A percentile compares a stretch with the other conserved stretches of the same genome.
These are phyloP conservation scores for Ottelia alismoides DNA, from an alignment of 106 monocot species.

Conservation along the genomic window DNA sequence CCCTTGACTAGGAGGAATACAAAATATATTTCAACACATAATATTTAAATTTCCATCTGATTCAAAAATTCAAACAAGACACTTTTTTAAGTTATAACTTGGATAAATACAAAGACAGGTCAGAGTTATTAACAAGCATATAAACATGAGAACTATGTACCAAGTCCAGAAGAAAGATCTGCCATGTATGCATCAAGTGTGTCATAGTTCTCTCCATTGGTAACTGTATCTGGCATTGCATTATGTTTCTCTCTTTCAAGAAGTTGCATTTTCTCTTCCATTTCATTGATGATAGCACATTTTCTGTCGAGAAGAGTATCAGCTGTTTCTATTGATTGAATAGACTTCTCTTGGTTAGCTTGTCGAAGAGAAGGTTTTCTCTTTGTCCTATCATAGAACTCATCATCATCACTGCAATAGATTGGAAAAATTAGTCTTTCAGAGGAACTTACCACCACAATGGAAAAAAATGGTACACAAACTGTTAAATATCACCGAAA, in stretches of 20 bases:
- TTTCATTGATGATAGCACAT: conserved; percentile 41
- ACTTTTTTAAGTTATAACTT: neutral
- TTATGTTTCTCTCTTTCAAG: conserved; percentile 53
- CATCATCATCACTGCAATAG: conserved; percentile 78
- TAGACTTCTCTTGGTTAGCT: conserved; percentile 32
- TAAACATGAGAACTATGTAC: conserved; percentile 12
- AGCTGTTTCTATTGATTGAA: conserved; percentile 73
- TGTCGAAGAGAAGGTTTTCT: conserved; percentile 25
- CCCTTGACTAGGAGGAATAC: too few species aligned
- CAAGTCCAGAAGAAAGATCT: conserved; percentile 76
- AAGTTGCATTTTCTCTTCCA: conserved; percentile 51
- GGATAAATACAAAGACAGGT: neutral
- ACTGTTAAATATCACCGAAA: too few species aligned
- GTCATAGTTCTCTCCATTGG: conserved; percentile 36
- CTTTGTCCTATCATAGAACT: conserved; percentile 92
- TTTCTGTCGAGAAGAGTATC: conserved; percentile 89
- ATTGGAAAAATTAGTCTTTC: neutral
- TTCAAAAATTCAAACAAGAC: too few species aligned
- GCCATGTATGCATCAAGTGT: conserved; percentile 91
- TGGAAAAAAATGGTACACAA: too few species aligned
- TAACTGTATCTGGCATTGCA: too few species aligned
- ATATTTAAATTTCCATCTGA: too few species aligned
- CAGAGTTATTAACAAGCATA: neutral
- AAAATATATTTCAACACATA: too few species aligned
- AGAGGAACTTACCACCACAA: neutral